Evolutionary conservation across 768 basidiomycete genomes (phyloP).

Genomic region (Candolleomyces aberdarensis): DNA sequence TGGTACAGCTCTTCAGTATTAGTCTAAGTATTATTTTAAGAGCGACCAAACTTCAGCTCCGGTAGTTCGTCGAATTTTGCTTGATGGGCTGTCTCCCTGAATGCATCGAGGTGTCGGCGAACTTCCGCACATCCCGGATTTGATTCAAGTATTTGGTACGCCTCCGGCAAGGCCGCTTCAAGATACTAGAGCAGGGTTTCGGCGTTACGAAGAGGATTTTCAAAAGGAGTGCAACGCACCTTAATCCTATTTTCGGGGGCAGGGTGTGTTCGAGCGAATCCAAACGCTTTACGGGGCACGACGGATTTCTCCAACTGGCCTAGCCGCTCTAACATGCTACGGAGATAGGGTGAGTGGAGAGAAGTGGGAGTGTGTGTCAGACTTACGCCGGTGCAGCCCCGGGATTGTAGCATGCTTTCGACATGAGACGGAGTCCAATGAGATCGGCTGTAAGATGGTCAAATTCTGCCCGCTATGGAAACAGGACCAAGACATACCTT

Average conservation of each 20-base stretch:
- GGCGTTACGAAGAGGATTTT: background rate
- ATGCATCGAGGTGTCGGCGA: constrained; percentile 33
- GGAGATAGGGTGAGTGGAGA: background rate
- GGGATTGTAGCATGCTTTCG: constrained; percentile 87
- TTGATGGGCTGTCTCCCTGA: constrained; percentile 16
- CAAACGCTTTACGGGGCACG: constrained; percentile 23
- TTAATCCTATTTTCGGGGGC: constrained; percentile 66
- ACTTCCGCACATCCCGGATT: constrained; percentile 53
- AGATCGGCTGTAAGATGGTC: constrained; percentile 60
- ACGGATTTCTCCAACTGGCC: constrained; percentile 49
- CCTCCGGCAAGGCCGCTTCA: constrained; percentile 54
- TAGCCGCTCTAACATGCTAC: constrained; percentile 71
- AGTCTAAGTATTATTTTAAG: background rate
- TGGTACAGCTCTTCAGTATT: background rate
- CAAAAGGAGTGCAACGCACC: constrained; percentile 35
- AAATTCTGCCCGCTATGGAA: background rate
- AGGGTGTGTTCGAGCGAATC: constrained; percentile 84
- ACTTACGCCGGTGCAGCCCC: constrained; percentile 68
- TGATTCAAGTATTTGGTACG: constrained; percentile 47
- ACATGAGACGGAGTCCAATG: constrained; percentile 78
- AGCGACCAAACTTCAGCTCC: background rate
- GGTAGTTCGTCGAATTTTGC: background rate
- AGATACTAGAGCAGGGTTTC: constrained; percentile 35
- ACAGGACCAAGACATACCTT: constrained; percentile 45
- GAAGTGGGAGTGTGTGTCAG: background rate